Evolutionary conservation across 1,284 basidiomycete genomes (phyloP).

Genomic region (Porogramme epimiltina): DNA sequence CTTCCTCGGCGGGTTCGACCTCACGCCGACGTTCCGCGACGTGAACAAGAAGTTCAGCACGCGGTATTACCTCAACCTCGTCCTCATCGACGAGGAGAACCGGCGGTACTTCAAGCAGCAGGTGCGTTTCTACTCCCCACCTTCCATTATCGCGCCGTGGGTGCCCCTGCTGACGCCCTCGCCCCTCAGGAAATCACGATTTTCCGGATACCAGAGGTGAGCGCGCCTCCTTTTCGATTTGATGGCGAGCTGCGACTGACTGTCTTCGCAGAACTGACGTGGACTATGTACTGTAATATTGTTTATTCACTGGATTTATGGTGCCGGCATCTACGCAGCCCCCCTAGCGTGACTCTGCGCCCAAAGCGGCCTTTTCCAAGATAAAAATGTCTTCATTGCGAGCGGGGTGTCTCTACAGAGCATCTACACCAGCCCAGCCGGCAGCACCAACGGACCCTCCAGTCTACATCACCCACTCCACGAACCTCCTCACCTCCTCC

Average conservation of each 20-base stretch:
- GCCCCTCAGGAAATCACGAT: constrained; percentile 64
- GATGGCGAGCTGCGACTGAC: constrained; percentile 10
- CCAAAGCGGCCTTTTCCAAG: no score
- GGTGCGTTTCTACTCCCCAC: constrained; percentile 25
- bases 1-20: constrained; percentile 97
- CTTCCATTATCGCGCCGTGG: not conserved
- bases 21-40: constrained; percentile 98
- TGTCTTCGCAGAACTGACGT: constrained; percentile 26
- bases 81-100: constrained; percentile 98
- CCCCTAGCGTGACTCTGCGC: not conserved
- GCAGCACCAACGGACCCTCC: not conserved
- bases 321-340: no score
- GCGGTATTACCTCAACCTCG: constrained; percentile 95
- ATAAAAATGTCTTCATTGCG: no score
- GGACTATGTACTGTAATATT: constrained; percentile 30
- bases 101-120: constrained; percentile 93
- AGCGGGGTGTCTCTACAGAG: no score
- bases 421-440: not conserved
- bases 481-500: constrained; percentile 49
- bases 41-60: constrained; percentile 99
- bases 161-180: constrained; percentile 3
- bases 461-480: constrained; percentile 43
- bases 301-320: constrained; percentile 28
- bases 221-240: constrained; percentile 22
- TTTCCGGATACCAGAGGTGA: constrained; percentile 75